Percentiles rank a stretch among this genome's conserved stretches.
Conservation (phyloP, 257 asterid genomes). For the Penstemon eatonii region DNA sequence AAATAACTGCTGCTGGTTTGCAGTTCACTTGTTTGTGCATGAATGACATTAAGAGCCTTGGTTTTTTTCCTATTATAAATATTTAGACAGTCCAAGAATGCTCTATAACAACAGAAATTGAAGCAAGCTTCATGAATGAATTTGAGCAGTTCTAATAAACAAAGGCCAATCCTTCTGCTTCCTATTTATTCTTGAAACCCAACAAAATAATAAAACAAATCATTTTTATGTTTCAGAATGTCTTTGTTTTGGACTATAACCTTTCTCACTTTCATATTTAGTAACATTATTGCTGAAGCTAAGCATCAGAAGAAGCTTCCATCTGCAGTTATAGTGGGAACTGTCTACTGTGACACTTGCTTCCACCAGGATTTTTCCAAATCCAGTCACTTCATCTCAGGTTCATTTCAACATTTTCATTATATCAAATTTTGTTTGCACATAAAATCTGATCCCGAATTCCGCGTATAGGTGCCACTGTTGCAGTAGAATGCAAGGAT, state of each 20-base stretch:
- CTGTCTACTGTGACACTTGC: slow-evolving; percentile 75
- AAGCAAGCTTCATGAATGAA: slow-evolving; percentile 9
- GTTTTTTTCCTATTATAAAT: neutral
- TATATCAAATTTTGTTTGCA: neutral
- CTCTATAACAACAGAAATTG: slow-evolving; percentile 12
- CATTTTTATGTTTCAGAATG: slow-evolving; percentile 29
- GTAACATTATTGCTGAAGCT: slow-evolving; percentile 36
- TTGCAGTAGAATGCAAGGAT: slow-evolving; percentile 67
- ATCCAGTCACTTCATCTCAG: slow-evolving; percentile 64
- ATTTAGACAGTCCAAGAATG: neutral
- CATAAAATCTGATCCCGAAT: neutral
- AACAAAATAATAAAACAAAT: neutral
- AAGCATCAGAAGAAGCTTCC: slow-evolving; percentile 39
- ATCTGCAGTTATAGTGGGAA: slow-evolving; percentile 68
- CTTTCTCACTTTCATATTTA: slow-evolving; percentile 33
- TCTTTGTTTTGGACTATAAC: slow-evolving; percentile 41
- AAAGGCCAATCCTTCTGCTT: slow-evolving; percentile 6
- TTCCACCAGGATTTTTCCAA: slow-evolving; percentile 49
- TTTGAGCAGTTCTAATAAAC: slow-evolving; percentile 1
- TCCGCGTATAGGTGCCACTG: slow-evolving; percentile 65
- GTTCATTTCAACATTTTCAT: slow-evolving; percentile 28
- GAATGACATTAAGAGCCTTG: slow-evolving; percentile 29
- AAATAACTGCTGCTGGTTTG: slow-evolving; percentile 36
- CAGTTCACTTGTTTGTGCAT: slow-evolving; percentile 46
- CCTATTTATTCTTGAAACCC: neutral